These are phyloP conservation scores for Cladosporium sp. DNA, from an alignment of 2,329 filamentous ascomycete genomes.

Conservation along the genomic window DNA sequence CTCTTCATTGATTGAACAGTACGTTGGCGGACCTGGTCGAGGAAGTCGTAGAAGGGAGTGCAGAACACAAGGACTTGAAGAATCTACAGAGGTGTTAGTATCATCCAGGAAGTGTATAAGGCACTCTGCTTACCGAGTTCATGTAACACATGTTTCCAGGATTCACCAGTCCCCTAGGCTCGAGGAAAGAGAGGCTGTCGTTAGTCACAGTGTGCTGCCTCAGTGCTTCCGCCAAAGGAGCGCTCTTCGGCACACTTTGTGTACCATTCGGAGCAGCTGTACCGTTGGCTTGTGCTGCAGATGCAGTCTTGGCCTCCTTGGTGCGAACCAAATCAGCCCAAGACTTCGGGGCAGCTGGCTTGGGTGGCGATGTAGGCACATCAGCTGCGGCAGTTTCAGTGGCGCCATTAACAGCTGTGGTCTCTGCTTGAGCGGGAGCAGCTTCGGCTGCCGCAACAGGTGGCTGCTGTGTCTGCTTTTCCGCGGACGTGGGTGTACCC, in stretches of 20 bases:
- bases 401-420: constrained; percentile 11
- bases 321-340: constrained; percentile 70
- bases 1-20: constrained; percentile 92
- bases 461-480: constrained; percentile 32
- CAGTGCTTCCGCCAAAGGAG: constrained; percentile 74
- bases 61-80: constrained; percentile 95
- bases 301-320: constrained; percentile 42
- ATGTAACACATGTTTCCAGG: constrained; percentile 99
- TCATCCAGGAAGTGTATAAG: not conserved
- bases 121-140: constrained; percentile 79
- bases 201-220: constrained; percentile 69
- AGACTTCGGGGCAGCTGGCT: constrained; percentile 51
- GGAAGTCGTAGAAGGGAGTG: constrained; percentile 88
- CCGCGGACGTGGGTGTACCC: constrained; percentile 41
- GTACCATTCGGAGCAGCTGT: constrained; percentile 30
- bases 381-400: constrained; percentile 34
- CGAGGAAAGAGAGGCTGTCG: constrained; percentile 76
- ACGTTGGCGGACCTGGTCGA: constrained; percentile 82
- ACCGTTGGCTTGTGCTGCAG: constrained; percentile 33
- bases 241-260: constrained; percentile 48
- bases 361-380: constrained; percentile 45
- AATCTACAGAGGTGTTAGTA: constrained; percentile 58
- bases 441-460: not conserved
- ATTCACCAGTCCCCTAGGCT: constrained; percentile 91
- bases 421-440: not conserved